Conservation (phyloP, 2,329 filamentous ascomycete genomes). For the Hypoxylon sp. region DNA sequence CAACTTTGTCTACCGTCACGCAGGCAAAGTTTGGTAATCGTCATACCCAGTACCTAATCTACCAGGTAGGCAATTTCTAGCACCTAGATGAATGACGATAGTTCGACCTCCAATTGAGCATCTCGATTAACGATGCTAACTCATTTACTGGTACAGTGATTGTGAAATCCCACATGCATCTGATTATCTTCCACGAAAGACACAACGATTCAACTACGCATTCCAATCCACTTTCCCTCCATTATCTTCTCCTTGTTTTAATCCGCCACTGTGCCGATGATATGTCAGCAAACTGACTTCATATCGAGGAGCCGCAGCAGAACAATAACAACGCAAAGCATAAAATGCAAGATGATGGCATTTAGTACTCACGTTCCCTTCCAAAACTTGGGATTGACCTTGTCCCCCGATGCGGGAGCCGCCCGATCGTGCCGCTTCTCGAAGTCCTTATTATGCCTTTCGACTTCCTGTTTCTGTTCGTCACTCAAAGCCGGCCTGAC, state of each 20-base stretch:
- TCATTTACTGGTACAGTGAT: not conserved
- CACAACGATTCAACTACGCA: slow-evolving; percentile 32
- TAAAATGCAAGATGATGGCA: not conserved
- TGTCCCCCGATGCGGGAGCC: slow-evolving; percentile 58
- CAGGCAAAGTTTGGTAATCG: not conserved
- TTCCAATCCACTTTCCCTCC: slow-evolving; percentile 46
- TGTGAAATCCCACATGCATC: not conserved
- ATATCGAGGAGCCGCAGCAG: not conserved
- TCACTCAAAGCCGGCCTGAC: slow-evolving; percentile 56
- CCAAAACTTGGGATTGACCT: slow-evolving; percentile 70
- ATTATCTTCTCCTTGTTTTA: slow-evolving; percentile 32
- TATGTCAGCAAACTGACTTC: slow-evolving; percentile 23
- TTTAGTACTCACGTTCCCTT: slow-evolving; percentile 54
- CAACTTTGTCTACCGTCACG: not conserved
- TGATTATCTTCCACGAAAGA: not conserved
- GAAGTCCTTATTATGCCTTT: slow-evolving; percentile 70
- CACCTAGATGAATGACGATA: not conserved
- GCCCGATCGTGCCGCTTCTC: slow-evolving; percentile 65
- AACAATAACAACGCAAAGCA: not conserved
- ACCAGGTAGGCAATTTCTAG: no score
- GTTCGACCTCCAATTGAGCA: not conserved
- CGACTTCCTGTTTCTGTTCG: slow-evolving; percentile 68
- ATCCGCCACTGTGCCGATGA: slow-evolving; percentile 33
- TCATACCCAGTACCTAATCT: not conserved
- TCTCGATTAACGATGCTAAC: not conserved